These are phyloP conservation scores for Talaromyces amestolkiae DNA, from an alignment of 2,329 filamentous ascomycete species.

Conservation along the genomic window DNA sequence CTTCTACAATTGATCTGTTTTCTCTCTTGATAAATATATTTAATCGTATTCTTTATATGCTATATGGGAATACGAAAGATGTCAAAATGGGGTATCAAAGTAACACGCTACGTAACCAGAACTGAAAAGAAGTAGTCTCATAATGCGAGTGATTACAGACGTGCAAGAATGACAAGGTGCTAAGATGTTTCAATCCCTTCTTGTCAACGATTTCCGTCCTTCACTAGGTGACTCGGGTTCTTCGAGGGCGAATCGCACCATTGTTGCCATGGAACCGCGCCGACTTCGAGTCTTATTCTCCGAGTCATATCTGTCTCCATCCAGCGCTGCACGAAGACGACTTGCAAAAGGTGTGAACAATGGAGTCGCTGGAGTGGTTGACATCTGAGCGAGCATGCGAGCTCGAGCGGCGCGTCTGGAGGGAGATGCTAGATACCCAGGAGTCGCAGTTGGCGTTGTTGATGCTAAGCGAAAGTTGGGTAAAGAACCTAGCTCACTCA, in stretches of 20 bases:
- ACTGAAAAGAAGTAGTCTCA: constrained; percentile 2
- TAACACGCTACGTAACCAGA: constrained; percentile 8
- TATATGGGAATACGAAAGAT: constrained; percentile 3
- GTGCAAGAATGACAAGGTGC: background rate
- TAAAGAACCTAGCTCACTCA: constrained; percentile 35
- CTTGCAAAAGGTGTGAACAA: constrained; percentile 45
- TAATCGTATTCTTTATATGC: background rate
- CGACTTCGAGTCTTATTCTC: constrained; percentile 22
- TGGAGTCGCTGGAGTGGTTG: constrained; percentile 47
- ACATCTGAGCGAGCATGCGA: constrained; percentile 40
- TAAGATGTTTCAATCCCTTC: constrained; percentile 28
- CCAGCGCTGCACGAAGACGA: constrained; percentile 32
- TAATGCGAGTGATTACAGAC: background rate
- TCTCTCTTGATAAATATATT: background rate
- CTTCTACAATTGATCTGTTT: background rate
- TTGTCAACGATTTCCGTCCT: constrained; percentile 38
- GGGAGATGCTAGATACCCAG: constrained; percentile 46
- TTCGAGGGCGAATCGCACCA: constrained; percentile 42
- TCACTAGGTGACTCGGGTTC: constrained; percentile 43
- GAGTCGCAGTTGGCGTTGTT: constrained; percentile 40
- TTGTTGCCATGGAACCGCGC: constrained; percentile 29
- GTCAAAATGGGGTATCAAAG: constrained; percentile 16
- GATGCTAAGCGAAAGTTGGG: constrained; percentile 30
- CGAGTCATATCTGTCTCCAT: constrained; percentile 21
- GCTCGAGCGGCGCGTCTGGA: constrained; percentile 47